Evolutionary conservation across 2,329 filamentous ascomycete genomes (phyloP), one percentile per base, ranked within the genome.

Genomic region (Cladophialophora yegresii): DNA sequence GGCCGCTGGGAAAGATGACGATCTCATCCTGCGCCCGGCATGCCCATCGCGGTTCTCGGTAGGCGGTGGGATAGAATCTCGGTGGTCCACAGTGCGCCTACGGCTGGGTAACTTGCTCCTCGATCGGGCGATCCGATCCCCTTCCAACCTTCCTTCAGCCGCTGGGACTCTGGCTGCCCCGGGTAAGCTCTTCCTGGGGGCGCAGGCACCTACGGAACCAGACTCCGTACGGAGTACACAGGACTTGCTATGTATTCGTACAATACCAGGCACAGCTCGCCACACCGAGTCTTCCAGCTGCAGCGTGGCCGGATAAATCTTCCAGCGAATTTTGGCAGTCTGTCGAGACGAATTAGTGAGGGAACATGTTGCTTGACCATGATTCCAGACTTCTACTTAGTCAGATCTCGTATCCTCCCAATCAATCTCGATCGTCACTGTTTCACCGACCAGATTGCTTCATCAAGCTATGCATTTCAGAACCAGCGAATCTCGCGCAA

Each of bases 1-100:
- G 23, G 20, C 9, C 22, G 51, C 51, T 33, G 32, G 6, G 51
- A 54, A 54, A 32, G 51, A 54, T 54, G 51, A 54, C 51, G 51
- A 54, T 54, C 28, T 54, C 51, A 33, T 54, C 13, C 36, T n/a
- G 36, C 13, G 36, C 13, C 36, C n/a, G 36, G 36, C 36, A 43
- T 43, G 36, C 36, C 36, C 36, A 43, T 43, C 36, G 3, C 36
- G 36, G 13, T 50, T 26, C 22, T 50, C 47, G 20, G 23, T 10
- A 20, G 12, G 47, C 20, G 10, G 20, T 50, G 47, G 47, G 12
- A 13, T 50, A 20, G 47, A n/a, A 50, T 28, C 47, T 16, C 16
- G 47, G 7, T 28, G 47, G 45, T 20, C n/a, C n/a, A 12, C 12
- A 43, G 40, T 43, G 3, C 12, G 2, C 12, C 16, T 36, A n/a